phyloP scores from a whole-genome alignment of 176 grass and related monocot genomes.

The Eragrostis curvula region DNA sequence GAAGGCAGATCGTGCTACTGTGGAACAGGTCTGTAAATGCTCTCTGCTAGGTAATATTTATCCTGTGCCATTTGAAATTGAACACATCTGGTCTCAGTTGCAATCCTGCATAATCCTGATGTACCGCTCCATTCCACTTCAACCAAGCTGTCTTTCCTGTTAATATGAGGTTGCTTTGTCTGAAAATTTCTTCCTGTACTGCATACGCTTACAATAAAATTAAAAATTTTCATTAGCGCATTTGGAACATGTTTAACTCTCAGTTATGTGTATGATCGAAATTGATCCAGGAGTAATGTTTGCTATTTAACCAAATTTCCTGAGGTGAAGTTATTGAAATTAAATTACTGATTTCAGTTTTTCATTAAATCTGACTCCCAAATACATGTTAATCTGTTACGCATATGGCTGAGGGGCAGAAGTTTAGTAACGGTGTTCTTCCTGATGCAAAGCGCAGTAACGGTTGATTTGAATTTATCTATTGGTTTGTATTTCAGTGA shows the following conservation, averaged over 20 bases:
- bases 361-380: neutral
- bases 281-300: neutral
- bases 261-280: neutral
- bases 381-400: neutral
- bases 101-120: neutral
- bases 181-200: neutral
- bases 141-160: neutral
- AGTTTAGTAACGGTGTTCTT: neutral
- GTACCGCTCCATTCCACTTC: neutral
- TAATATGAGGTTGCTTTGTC: neutral
- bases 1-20: constrained; percentile 92
- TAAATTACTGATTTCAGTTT: no score
- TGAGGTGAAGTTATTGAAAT: neutral
- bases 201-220: neutral
- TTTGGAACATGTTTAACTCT: neutral
- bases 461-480: neutral
- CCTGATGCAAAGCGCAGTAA: neutral
- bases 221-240: neutral
- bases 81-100: neutral
- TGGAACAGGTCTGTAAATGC: constrained; percentile 71
- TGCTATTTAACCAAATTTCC: neutral
- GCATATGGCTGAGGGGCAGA: neutral
- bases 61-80: constrained; percentile 7
- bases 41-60: constrained; percentile 5
- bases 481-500: neutral